These are phyloP conservation scores for Sporobolus alterniflorus DNA, from an alignment of 202 grass and related monocot species.

Conservation along the genomic window DNA sequence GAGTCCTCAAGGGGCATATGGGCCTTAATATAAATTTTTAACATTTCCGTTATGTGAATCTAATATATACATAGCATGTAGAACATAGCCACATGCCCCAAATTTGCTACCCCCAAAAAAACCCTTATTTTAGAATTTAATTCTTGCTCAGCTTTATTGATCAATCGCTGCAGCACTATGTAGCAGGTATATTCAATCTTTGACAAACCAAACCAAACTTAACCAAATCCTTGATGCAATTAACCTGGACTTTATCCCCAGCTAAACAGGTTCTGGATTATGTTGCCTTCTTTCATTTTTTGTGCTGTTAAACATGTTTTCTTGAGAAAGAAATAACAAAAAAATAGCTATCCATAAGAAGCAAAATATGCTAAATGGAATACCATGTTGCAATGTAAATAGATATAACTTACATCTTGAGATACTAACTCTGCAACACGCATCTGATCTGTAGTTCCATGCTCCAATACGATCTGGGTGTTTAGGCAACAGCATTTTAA, in stretches of 20 bases:
- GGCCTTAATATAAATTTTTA: not conserved
- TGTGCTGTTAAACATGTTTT: not conserved
- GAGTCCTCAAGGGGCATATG: not conserved
- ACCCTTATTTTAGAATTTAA: not conserved
- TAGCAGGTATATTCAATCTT: not conserved
- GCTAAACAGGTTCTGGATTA: not conserved
- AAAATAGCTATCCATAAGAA: conserved; percentile 4
- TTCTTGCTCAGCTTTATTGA: not conserved
- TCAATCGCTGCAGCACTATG: too few relatives aligned
- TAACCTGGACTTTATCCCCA: not conserved
- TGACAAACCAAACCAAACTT: not conserved
- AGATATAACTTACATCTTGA: conserved; percentile 74
- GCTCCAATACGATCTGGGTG: conserved; percentile 64
- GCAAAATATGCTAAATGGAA: conserved; percentile 19
- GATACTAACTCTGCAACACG: conserved; percentile 62
- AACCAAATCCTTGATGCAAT: not conserved
- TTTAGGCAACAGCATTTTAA: conserved; percentile 36
- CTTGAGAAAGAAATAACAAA: not conserved
- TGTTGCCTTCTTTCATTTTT: not conserved
- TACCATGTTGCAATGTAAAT: conserved; percentile 18
- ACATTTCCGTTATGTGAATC: not conserved
- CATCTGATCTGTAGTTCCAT: conserved; percentile 50
- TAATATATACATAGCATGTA: not conserved
- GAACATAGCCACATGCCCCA: not conserved
- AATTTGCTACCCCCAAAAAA: too few relatives aligned